Conservation (phyloP, 139 green algal genomes). For the Ulvella scutata region DNA sequence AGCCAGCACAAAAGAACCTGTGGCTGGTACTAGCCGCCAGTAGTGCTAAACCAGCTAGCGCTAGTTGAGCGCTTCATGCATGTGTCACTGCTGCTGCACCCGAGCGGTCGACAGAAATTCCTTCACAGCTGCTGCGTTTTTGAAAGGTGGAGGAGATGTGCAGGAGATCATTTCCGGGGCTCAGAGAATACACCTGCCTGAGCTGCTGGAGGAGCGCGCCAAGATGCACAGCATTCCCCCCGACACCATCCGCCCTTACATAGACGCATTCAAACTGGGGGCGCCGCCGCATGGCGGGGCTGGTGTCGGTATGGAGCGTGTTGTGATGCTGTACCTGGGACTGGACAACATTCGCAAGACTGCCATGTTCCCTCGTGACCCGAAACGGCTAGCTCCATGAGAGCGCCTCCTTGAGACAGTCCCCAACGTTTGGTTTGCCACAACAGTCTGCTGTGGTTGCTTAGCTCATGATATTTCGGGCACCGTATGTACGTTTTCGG, state of each 20-base stretch:
- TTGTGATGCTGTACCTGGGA: conserved; percentile 95
- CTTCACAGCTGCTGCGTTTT: too few relatives aligned
- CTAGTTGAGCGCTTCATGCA: too few relatives aligned
- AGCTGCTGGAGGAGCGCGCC: conserved; percentile 67
- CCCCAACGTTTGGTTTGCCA: too few relatives aligned
- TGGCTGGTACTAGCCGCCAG: too few relatives aligned
- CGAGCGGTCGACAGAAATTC: too few relatives aligned
- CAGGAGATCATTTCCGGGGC: conserved; percentile 93
- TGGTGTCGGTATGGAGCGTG: conserved; percentile 91
- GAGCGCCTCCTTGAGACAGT: background rate
- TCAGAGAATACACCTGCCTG: conserved; percentile 86
- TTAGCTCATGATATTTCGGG: too few relatives aligned
- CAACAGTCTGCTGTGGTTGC: too few relatives aligned
- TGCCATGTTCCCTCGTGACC: conserved; percentile 92
- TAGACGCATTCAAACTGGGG: conserved; percentile 88
- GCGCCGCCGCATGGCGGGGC: conserved; percentile 79
- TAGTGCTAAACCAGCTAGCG: too few relatives aligned
- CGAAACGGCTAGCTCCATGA: conserved; percentile 80
- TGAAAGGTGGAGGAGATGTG: too few relatives aligned
- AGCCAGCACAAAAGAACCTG: too few relatives aligned
- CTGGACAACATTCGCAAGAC: conserved; percentile 98
- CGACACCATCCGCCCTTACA: conserved; percentile 76
- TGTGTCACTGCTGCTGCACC: too few relatives aligned
- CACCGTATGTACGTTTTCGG: too few relatives aligned
- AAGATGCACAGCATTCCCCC: conserved; percentile 50